Conservation (phyloP, 2,329 filamentous ascomycete species). For the Hortaea sp. region DNA sequence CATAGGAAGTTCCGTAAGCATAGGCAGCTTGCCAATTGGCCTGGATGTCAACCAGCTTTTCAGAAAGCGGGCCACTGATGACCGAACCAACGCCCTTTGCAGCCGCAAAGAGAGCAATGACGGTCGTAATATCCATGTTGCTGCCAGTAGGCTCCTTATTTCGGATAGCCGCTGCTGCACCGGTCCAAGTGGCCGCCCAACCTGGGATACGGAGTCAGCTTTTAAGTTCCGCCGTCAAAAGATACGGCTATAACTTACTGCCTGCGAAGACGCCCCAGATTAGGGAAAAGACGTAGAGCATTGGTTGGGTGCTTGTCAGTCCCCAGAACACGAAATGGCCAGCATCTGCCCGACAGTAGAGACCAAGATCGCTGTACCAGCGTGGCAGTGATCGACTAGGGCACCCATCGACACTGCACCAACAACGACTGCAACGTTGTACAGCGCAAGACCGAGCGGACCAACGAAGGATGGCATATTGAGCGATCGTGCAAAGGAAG, state of each 20-base stretch:
- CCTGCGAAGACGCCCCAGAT: slow-evolving; percentile 35
- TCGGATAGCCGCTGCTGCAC: slow-evolving; percentile 14
- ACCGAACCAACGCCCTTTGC: slow-evolving; percentile 44
- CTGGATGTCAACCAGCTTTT: slow-evolving; percentile 26
- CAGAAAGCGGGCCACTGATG: slow-evolving; percentile 42
- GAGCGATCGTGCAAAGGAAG: slow-evolving; percentile 29
- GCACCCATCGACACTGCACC: slow-evolving; percentile 30
- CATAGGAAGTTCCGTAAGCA: slow-evolving; percentile 3
- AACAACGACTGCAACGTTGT: slow-evolving; percentile 30
- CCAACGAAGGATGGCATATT: slow-evolving; percentile 26
- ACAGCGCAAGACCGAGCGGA: slow-evolving; percentile 29
- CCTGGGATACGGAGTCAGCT: slow-evolving; percentile 5
- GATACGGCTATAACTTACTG: too few species aligned
- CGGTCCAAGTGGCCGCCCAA: slow-evolving; percentile 27
- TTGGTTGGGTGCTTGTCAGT: slow-evolving; percentile 30
- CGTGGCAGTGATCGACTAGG: slow-evolving; percentile 31
- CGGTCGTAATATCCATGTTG: slow-evolving; percentile 34
- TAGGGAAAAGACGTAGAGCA: slow-evolving; percentile 34
- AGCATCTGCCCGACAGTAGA: slow-evolving; percentile 24
- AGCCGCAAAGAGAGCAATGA: slow-evolving; percentile 40
- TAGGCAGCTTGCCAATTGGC: background rate
- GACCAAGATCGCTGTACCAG: slow-evolving; percentile 24
- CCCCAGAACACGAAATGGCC: slow-evolving; percentile 36
- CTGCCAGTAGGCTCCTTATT: background rate
- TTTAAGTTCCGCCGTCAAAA: too few species aligned